phyloP scores from a whole-genome alignment of 345 rosid species.

The Salix exigua region DNA sequence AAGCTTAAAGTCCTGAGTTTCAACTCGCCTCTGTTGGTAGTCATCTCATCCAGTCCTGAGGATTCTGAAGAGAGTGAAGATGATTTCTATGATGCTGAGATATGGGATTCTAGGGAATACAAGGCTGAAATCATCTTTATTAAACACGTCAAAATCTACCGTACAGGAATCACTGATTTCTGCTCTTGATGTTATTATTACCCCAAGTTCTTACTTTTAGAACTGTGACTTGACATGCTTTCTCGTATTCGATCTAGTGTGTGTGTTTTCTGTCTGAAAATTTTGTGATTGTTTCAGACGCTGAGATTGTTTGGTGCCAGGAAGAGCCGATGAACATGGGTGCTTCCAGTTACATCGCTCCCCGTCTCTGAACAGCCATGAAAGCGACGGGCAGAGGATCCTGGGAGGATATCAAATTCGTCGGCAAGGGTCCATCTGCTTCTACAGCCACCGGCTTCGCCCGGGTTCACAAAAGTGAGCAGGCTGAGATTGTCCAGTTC shows the following conservation, averaged over 20 bases:
- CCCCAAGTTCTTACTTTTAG: background rate
- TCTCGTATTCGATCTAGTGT: background rate
- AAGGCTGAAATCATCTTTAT: too few relatives aligned
- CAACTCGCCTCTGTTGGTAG: too few relatives aligned
- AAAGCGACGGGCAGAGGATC: constrained; percentile 45
- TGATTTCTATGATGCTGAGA: too few relatives aligned
- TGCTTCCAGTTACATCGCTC: constrained; percentile 45
- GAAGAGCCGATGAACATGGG: constrained; percentile 92
- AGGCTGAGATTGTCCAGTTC: constrained; percentile 49
- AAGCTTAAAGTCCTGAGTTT: too few relatives aligned
- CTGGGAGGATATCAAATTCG: constrained; percentile 54
- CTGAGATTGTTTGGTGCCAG: constrained; percentile 77
- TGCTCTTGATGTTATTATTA: background rate
- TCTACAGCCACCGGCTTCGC: constrained; percentile 69
- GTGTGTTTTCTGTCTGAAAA: too few relatives aligned
- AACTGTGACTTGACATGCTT: background rate
- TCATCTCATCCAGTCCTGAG: too few relatives aligned
- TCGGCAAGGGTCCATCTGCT: constrained; percentile 68
- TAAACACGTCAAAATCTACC: too few relatives aligned
- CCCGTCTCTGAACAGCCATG: constrained; percentile 61
- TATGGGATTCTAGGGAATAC: too few relatives aligned
- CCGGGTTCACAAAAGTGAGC: constrained; percentile 44
- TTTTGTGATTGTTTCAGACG: constrained; percentile 28
- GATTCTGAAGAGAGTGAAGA: too few relatives aligned
- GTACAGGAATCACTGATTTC: background rate